Evolutionary conservation across 176 grass and related monocot species (phyloP), one percentile per base, ranked within the genome.

Genomic region (Juncus effusus): DNA sequence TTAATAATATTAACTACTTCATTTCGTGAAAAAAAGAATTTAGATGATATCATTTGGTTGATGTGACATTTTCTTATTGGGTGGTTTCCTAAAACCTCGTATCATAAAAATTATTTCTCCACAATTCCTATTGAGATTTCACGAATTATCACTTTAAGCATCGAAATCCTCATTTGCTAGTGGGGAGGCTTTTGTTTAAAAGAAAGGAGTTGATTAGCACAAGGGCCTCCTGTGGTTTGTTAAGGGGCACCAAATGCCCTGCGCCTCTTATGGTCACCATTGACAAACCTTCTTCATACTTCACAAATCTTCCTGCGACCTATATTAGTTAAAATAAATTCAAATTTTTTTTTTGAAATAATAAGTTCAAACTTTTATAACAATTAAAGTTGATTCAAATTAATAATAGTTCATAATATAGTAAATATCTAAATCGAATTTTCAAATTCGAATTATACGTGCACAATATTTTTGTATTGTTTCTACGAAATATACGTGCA

Each of bases 291-390:
- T 90, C 56, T 44, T 59, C 55, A 79, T 86, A 79, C 74, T 95
- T 80, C 77, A 90, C 90, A 35, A 90, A 83, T 79, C 90, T 84
- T 40, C 90, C 90, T 0, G 80, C 86, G 61, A 90, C 90, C 90
- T 95, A 77, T 74, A 72, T 65, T n/a, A 42, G 2, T 69, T 28
- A 0, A 28, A 28, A 28, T 28, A 28, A 28, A 28, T 28, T 28
- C 19, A 28, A 28, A 1, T 28, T 28, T 28, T 28, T 28, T 28
- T 51, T 59, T 72, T 72, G 15, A 2, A 40, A 56, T n/a, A 41
- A 69, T 52, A 4, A 38, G 6, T 10, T 1, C 42, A 72, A 59
- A 11, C 40, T 52, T 60, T 13, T 7, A 51, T 72, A 10, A 6
- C 37, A 47, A 13, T 9, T 19, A 15, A 59, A 28, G 11, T 19